Evolutionary conservation across 1,284 basidiomycete genomes (phyloP).

Genomic region (Ganoderma lucidum): DNA sequence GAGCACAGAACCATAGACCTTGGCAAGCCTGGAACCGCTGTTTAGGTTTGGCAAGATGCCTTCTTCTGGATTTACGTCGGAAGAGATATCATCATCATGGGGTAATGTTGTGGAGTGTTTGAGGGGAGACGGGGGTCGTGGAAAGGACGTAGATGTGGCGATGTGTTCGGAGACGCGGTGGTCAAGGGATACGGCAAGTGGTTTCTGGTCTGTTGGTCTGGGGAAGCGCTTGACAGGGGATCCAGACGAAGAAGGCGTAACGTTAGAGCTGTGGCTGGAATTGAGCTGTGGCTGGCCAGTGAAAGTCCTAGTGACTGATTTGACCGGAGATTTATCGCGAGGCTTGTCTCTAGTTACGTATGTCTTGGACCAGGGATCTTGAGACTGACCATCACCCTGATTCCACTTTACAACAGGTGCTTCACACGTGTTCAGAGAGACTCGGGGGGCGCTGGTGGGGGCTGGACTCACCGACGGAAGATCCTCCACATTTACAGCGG

Average conservation of each 20-base stretch:
- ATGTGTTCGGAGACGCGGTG: slow-evolving; percentile 67
- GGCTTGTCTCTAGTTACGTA: slow-evolving; percentile 66
- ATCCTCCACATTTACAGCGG: slow-evolving; percentile 81
- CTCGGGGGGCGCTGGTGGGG: neutral
- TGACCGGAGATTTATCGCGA: slow-evolving; percentile 52
- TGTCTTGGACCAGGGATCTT: slow-evolving; percentile 81
- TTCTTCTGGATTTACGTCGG: slow-evolving; percentile 45
- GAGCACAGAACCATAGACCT: slow-evolving; percentile 82
- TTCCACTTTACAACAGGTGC: slow-evolving; percentile 76
- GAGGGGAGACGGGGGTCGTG: slow-evolving; percentile 61
- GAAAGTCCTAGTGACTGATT: slow-evolving; percentile 25
- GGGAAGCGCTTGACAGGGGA: slow-evolving; percentile 54
- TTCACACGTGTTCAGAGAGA: slow-evolving; percentile 39
- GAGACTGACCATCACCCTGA: slow-evolving; percentile 50
- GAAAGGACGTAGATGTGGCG: slow-evolving; percentile 52
- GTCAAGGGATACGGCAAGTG: slow-evolving; percentile 46
- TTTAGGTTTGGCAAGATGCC: slow-evolving; percentile 68
- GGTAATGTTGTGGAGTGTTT: slow-evolving; percentile 54
- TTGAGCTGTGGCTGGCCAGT: slow-evolving; percentile 17
- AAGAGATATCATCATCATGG: slow-evolving; percentile 50
- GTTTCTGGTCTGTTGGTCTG: slow-evolving; percentile 47
- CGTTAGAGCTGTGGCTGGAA: slow-evolving; percentile 11
- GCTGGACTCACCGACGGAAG: slow-evolving; percentile 64
- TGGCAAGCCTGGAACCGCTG: slow-evolving; percentile 70
- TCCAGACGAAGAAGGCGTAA: slow-evolving; percentile 25